Evolutionary conservation across 129 eudicot species (phyloP).

Genomic region (Arctium lappa): DNA sequence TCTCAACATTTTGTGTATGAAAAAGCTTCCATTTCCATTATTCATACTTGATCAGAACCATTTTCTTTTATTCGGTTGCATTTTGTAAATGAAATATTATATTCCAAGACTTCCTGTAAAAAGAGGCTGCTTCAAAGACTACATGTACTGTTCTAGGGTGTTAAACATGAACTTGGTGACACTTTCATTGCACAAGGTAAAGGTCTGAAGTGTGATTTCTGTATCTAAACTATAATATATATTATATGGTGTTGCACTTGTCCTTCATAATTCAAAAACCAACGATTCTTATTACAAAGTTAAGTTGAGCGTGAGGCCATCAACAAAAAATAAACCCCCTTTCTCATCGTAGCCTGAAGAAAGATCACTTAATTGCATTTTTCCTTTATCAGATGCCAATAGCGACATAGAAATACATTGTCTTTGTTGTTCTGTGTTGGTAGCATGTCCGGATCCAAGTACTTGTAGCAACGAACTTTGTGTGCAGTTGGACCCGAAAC

Average conservation of each 20-base stretch:
- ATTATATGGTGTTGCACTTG: neutral
- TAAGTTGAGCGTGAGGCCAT: conserved; percentile 23
- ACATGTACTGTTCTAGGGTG: neutral
- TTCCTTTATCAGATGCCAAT: conserved; percentile 16
- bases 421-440: conserved; percentile 21
- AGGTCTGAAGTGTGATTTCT: neutral
- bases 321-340: conserved; percentile 11
- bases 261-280: neutral
- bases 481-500: neutral
- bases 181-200: neutral
- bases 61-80: neutral
- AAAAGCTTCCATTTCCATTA: neutral
- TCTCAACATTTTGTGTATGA: conserved; percentile 8
- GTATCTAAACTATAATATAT: neutral
- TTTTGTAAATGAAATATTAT: conserved; percentile 25
- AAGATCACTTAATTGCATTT: conserved; percentile 10
- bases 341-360: conserved; percentile 23
- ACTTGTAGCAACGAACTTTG: conserved; percentile 20
- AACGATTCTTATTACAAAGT: conserved; percentile 27
- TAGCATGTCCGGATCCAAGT: conserved; percentile 30
- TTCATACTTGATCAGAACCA: neutral
- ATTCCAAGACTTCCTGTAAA: neutral
- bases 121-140: conserved; percentile 1
- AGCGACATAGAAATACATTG: conserved; percentile 27
- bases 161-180: neutral